Base-by-base conservation (phyloP, 2,329 filamentous ascomycete genomes). In the Macrophomina phaseolina region DNA sequence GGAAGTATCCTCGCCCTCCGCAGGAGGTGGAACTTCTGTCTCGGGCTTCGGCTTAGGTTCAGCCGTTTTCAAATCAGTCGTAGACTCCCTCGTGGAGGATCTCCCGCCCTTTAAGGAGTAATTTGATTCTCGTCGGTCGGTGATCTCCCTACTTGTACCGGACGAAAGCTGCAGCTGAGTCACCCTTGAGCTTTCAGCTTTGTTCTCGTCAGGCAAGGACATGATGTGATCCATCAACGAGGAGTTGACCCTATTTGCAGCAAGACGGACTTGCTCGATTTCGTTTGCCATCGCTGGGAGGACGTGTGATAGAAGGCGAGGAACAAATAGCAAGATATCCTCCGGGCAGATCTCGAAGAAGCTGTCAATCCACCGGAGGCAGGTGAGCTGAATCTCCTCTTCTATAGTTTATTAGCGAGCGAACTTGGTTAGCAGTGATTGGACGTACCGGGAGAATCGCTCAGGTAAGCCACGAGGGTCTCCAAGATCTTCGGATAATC, bases 311-410 rank as follows among this genome's bases (percentile, higher is more conserved):
- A 99, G 82, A 36, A 99, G 90, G 71, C 93, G 92, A 28, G 96
- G 96, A 0, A 97, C 95, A 77, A 98, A 98, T 4, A 92, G 91
- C 49, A 99, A 85, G 4, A 99, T 96, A 74, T 99, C 95, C 76
- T 97, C 95, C 0, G 95, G 94, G 72, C 94, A 97, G 53, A 99
- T 98, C 70, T 98, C 94, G 71, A 99, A 91, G 76, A 99, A 97
- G 68, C 91, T 91, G 71, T 97, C 93, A 70, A 99, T 93, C 95
- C 95, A 99, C 69, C 93, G 88, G 34, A 99, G 83, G 3, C 94
- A 93, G 64, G 97, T 96, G 46, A 97, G 85, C 52, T 97, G 87
- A 70, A 96, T 94, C 74, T 97, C 92, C 76, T 98, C 93, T 76
- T 97, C 94, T 90, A 76, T 71, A 64, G 64, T 73, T 9, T 65